These are phyloP conservation scores for Tardiomyces depauwii DNA, from an alignment of 1,139 yeast genomes.

Conservation along the genomic window DNA sequence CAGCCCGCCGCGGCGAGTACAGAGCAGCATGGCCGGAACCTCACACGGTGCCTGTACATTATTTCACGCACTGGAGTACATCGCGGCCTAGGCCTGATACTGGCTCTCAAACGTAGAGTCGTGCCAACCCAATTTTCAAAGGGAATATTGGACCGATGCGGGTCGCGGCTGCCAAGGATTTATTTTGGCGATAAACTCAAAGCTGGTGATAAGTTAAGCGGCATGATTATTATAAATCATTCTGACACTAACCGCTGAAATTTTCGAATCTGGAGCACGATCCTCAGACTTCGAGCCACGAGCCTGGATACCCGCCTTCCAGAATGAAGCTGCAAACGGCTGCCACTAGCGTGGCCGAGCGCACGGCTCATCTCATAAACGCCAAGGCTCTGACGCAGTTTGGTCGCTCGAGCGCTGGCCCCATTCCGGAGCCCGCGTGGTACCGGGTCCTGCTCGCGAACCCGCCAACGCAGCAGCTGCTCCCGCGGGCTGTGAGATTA, in stretches of 20 bases:
- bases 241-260: neutral
- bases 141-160: too few species aligned
- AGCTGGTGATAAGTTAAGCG: too few species aligned
- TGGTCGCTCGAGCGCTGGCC: slow-evolving; percentile 6
- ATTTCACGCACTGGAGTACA: neutral
- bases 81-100: too few species aligned
- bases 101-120: too few species aligned
- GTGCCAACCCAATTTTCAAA: too few species aligned
- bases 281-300: too few species aligned
- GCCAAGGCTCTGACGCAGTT: slow-evolving; percentile 32
- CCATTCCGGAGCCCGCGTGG: slow-evolving; percentile 69
- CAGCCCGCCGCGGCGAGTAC: neutral
- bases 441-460: slow-evolving; percentile 66
- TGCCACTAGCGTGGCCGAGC: slow-evolving; percentile 62
- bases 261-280: neutral
- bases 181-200: too few species aligned
- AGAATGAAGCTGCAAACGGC: slow-evolving; percentile 55
- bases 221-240: neutral
- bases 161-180: too few species aligned
- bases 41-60: neutral
- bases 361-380: slow-evolving; percentile 60
- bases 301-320: neutral
- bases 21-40: neutral
- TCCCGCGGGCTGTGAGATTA: neutral
- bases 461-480: slow-evolving; percentile 62